Evolutionary conservation across 495 filamentous ascomycete genomes (phyloP).

Genomic region (Podospora comata): DNA sequence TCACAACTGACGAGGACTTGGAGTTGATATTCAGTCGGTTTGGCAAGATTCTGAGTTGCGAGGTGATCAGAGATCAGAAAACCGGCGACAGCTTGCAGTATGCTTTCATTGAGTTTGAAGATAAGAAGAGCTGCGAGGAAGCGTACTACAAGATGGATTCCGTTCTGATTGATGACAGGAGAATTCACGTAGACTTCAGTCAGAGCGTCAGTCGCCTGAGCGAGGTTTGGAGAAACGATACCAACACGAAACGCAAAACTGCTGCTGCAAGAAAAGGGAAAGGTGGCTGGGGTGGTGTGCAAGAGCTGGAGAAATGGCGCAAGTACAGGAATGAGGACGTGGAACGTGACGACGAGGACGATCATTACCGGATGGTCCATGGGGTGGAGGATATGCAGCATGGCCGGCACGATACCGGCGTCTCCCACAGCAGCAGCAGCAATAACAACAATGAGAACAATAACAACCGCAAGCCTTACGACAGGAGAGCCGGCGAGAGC

Average conservation of each 20-base stretch:
- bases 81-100: constrained; percentile 96
- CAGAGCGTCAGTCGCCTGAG: constrained; percentile 90
- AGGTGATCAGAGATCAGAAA: constrained; percentile 91
- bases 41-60: constrained; percentile 90
- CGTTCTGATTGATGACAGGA: constrained; percentile 93
- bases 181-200: constrained; percentile 98
- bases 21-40: constrained; percentile 96
- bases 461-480: constrained; percentile 13
- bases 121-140: constrained; percentile 87
- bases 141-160: constrained; percentile 99
- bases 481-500: not conserved
- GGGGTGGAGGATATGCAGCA: constrained; percentile 63
- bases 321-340: constrained; percentile 78
- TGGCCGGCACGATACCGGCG: constrained; percentile 37
- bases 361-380: constrained; percentile 76
- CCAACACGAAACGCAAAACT: constrained; percentile 74
- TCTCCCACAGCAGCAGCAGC: not conserved
- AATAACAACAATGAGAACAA: not conserved
- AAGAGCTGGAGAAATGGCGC: constrained; percentile 78
- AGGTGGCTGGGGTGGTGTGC: constrained; percentile 89
- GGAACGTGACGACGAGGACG: constrained; percentile 36
- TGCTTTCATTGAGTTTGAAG: constrained; percentile 94
- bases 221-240: constrained; percentile 84
- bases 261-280: constrained; percentile 53
- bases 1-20: constrained; percentile 91